Conservation (phyloP, 1,139 yeast species). For the Lodderomyces metapsilosis region DNA sequence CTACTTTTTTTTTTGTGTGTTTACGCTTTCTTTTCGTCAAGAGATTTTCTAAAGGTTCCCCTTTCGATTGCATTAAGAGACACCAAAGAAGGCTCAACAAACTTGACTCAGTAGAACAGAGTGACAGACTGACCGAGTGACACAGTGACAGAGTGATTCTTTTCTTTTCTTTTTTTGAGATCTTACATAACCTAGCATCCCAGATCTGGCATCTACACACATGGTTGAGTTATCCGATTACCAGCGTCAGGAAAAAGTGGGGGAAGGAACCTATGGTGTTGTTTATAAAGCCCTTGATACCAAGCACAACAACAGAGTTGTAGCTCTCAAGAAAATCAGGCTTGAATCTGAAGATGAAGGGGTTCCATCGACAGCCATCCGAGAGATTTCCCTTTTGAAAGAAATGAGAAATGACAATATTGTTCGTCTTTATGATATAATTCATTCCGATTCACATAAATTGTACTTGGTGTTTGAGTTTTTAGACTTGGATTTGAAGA, state of each 20-base stretch:
- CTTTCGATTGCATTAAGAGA: no score
- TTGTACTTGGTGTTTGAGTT: constrained; percentile 91
- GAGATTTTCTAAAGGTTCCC: background rate
- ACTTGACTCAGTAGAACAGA: no score
- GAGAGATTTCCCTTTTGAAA: constrained; percentile 91
- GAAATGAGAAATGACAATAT: constrained; percentile 93
- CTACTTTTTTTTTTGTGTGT: no score
- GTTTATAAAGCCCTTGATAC: constrained; percentile 94
- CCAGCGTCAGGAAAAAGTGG: constrained; percentile 92
- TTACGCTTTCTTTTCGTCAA: background rate
- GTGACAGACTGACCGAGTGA: no score
- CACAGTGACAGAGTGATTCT: no score
- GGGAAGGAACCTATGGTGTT: constrained; percentile 98
- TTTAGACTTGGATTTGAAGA: constrained; percentile 88
- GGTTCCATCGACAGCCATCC: constrained; percentile 95
- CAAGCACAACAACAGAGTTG: constrained; percentile 84
- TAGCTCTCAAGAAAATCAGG: constrained; percentile 91
- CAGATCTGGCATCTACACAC: background rate
- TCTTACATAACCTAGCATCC: constrained; percentile 1
- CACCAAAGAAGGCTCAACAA: background rate
- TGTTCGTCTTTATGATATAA: constrained; percentile 87
- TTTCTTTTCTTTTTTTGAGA: background rate
- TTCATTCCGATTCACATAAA: constrained; percentile 95
- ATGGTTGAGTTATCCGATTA: constrained; percentile 90
- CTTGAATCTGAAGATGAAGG: constrained; percentile 98